Conservation (phyloP, 768 basidiomycete species). For the Rhodotorula babjevae region DNA sequence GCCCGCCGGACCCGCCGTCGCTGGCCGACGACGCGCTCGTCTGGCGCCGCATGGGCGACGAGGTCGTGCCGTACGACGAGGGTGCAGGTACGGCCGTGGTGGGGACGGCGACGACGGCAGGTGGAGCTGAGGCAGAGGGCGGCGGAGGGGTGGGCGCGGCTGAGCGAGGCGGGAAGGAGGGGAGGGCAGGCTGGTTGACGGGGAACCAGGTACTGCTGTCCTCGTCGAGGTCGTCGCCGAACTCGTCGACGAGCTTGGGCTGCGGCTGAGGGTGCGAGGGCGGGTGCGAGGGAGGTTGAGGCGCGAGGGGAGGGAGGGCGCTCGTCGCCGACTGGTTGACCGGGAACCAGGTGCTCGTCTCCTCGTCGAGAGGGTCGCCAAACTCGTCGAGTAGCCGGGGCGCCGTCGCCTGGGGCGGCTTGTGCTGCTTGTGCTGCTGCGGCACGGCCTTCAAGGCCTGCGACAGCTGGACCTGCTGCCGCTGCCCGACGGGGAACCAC, state of each 20-base stretch:
- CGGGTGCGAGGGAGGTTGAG: no score
- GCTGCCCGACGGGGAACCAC: constrained; percentile 26
- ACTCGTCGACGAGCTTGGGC: constrained; percentile 4
- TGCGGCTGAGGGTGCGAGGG: not conserved
- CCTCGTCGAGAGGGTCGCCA: constrained; percentile 29
- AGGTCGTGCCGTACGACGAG: constrained; percentile 7
- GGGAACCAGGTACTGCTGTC: constrained; percentile 33
- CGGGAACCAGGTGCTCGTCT: constrained; percentile 32
- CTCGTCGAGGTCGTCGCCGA: constrained; percentile 27
- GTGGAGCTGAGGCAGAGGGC: not conserved
- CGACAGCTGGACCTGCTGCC: not conserved
- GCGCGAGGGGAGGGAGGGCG: no score
- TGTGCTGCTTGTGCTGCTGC: not conserved
- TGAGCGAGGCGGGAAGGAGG: not conserved
- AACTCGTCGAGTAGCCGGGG: constrained; percentile 4
- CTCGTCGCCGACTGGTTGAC: not conserved
- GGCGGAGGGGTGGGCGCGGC: constrained; percentile 3
- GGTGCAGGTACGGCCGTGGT: constrained; percentile 9
- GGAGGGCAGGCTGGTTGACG: not conserved
- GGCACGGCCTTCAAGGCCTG: not conserved
- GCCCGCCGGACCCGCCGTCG: not conserved
- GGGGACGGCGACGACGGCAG: not conserved
- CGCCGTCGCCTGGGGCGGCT: not conserved
- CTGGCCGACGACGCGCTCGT: constrained; percentile 5
- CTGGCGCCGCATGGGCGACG: constrained; percentile 21